A percentile compares a stretch with the other conserved stretches of the same genome.
phyloP scores from a whole-genome alignment of 2,329 filamentous ascomycete genomes.

The Phoma sp. region DNA sequence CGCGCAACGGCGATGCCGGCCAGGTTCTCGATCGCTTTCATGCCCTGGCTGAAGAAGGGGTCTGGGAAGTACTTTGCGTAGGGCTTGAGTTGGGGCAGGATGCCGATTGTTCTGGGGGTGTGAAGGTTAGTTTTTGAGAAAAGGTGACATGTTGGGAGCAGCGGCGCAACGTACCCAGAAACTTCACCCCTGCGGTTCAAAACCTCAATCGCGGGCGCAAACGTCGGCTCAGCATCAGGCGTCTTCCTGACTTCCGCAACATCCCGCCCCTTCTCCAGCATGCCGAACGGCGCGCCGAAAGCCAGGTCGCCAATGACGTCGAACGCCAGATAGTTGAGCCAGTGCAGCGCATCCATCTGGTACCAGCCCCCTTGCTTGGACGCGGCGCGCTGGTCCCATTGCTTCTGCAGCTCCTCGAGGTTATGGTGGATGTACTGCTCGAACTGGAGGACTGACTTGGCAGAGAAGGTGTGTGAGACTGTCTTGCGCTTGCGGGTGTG shows the following conservation, averaged over 20 bases:
- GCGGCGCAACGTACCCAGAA: conserved; percentile 60
- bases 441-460: conserved; percentile 81
- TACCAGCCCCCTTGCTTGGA: conserved; percentile 62
- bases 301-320: conserved; percentile 66
- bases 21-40: conserved; percentile 77
- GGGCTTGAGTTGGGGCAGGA: conserved; percentile 74
- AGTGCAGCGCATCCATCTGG: conserved; percentile 74
- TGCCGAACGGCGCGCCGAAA: conserved; percentile 81
- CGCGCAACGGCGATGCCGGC: conserved; percentile 87
- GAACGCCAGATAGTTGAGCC: conserved; percentile 74
- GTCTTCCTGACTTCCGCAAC: conserved; percentile 73
- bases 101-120: conserved; percentile 68
- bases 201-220: conserved; percentile 83
- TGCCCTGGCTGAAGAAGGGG: conserved; percentile 77
- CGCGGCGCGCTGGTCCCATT: conserved; percentile 72
- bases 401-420: conserved; percentile 72
- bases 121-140: conserved; percentile 11
- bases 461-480: conserved; percentile 83
- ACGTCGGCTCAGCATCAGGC: conserved; percentile 67
- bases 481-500: conserved; percentile 90
- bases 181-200: conserved; percentile 89
- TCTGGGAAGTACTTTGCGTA: conserved; percentile 83
- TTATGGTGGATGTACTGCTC: conserved; percentile 88
- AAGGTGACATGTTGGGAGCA: not conserved
- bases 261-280: conserved; percentile 78